phyloP scores from a whole-genome alignment of 148 eudicot species.

The Bassia scoparia region DNA sequence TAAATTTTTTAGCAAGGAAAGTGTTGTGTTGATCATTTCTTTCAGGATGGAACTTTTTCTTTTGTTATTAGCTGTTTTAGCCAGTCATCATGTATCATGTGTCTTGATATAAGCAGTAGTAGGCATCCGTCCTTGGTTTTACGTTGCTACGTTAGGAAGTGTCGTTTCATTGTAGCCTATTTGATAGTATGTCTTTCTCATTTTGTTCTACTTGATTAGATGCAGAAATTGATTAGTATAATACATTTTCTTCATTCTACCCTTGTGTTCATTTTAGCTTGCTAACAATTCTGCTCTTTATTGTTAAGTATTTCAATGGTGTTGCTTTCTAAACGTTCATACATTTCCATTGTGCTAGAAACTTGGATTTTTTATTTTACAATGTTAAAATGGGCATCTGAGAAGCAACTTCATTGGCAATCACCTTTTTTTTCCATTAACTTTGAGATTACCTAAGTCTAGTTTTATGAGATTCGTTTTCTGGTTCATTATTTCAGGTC shows the following conservation, averaged over 20 bases:
- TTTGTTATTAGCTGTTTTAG: not conserved
- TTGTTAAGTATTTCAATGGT: too few species aligned
- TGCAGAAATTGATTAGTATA: not conserved
- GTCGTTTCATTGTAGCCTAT: not conserved
- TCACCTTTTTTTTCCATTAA: not conserved
- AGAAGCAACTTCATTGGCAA: not conserved
- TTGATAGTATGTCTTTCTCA: not conserved
- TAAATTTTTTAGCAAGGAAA: too few species aligned
- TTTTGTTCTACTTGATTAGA: not conserved
- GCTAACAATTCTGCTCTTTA: too few species aligned
- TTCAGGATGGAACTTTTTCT: too few species aligned
- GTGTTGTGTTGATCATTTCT: too few species aligned
- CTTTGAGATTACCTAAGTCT: not conserved
- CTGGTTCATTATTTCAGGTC: constrained; percentile 48
- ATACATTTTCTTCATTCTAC: too few species aligned
- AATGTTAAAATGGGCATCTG: not conserved
- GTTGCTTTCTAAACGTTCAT: too few species aligned
- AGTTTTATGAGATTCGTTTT: constrained; percentile 14
- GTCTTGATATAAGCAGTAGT: too few species aligned
- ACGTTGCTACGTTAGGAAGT: not conserved
- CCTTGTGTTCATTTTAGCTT: too few species aligned
- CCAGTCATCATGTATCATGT: not conserved
- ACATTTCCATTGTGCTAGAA: too few species aligned
- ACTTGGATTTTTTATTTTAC: not conserved
- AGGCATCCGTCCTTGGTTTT: not conserved